Evolutionary conservation across 805 yeast species (phyloP).

Genomic region (Barnettozyma vustinii): DNA sequence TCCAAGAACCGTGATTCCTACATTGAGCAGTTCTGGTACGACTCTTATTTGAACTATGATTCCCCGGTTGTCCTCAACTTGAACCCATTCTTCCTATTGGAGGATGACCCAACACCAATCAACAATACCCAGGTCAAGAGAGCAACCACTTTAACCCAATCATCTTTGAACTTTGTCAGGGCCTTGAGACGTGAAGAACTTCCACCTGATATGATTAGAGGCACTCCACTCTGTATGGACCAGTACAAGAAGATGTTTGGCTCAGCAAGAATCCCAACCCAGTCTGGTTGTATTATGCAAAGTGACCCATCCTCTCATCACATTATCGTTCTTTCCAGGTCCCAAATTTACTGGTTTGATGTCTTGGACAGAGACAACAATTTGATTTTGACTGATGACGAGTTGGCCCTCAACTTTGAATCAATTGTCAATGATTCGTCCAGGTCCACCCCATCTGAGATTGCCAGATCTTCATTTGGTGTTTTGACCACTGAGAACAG

Average conservation of each 20-base stretch:
- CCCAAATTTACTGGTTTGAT: constrained; percentile 94
- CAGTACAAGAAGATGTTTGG: constrained; percentile 87
- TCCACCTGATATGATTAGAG: constrained; percentile 62
- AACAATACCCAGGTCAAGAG: constrained; percentile 57
- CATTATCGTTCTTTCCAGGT: constrained; percentile 73
- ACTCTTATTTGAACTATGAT: constrained; percentile 81
- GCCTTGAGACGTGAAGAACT: constrained; percentile 73
- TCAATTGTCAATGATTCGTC: constrained; percentile 71
- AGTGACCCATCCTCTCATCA: constrained; percentile 72
- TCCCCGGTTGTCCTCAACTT: constrained; percentile 87
- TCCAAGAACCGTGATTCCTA: constrained; percentile 64
- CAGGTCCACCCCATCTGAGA: constrained; percentile 44
- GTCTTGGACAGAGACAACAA: constrained; percentile 72
- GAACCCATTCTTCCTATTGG: constrained; percentile 84
- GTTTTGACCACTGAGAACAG: constrained; percentile 87
- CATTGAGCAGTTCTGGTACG: constrained; percentile 94
- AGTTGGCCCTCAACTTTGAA: constrained; percentile 67
- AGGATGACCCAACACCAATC: constrained; percentile 76
- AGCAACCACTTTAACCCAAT: constrained; percentile 73
- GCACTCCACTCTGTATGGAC: constrained; percentile 80
- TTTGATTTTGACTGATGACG: constrained; percentile 67
- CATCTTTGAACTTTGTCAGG: constrained; percentile 73
- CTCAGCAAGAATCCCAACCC: constrained; percentile 79
- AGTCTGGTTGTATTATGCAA: constrained; percentile 80
- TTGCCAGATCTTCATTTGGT: constrained; percentile 83